Conservation (phyloP, 805 yeast genomes). For the Saturnispora mendoncae region DNA sequence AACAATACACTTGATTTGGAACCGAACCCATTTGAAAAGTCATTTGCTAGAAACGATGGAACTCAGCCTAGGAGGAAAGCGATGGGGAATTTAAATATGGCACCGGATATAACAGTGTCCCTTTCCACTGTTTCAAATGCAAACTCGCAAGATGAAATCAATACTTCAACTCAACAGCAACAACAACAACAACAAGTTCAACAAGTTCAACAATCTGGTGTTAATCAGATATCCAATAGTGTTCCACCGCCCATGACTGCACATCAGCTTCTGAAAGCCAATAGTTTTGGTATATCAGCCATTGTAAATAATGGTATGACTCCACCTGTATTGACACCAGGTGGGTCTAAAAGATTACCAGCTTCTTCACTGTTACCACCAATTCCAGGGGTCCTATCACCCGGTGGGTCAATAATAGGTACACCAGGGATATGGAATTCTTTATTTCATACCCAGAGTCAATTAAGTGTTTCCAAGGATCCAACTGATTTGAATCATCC, state of each 20-base stretch:
- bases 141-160: background rate
- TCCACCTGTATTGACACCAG: conserved; percentile 46
- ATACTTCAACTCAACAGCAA: background rate
- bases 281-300: conserved; percentile 1
- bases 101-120: conserved; percentile 1
- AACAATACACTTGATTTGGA: conserved; percentile 41
- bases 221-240: too few species aligned
- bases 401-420: conserved; percentile 39
- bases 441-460: conserved; percentile 28
- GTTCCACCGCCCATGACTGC: too few species aligned
- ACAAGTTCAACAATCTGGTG: conserved; percentile 12
- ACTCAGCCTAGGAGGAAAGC: too few species aligned
- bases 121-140: background rate
- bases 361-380: conserved; percentile 37
- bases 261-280: background rate
- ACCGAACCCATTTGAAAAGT: conserved; percentile 91
- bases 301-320: conserved; percentile 2
- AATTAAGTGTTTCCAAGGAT: background rate
- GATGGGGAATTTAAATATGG: too few species aligned
- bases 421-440: conserved; percentile 50
- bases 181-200: conserved; percentile 5
- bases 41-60: conserved; percentile 45
- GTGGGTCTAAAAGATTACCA: conserved; percentile 35
- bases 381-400: conserved; percentile 34
- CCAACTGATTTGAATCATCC: conserved; percentile 5